Conservation (phyloP, 805 yeast species). For the Komagataella phaffii region DNA sequence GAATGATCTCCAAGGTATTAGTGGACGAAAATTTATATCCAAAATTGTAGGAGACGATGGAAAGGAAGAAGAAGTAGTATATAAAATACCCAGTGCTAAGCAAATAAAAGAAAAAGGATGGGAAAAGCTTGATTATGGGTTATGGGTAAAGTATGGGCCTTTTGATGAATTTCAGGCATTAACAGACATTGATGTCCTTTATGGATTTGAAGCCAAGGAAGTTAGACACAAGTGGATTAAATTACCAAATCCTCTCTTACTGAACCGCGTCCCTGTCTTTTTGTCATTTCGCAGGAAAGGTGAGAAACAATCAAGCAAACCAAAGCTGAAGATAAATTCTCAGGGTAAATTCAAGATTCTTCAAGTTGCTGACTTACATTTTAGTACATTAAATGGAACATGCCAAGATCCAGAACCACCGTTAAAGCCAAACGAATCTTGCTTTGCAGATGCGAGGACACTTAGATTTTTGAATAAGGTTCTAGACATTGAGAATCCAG, state of each 20-base stretch:
- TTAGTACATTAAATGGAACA: slow-evolving; percentile 68
- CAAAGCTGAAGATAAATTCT: slow-evolving; percentile 21
- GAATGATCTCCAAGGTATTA: neutral
- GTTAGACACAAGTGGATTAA: slow-evolving; percentile 64
- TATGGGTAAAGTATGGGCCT: slow-evolving; percentile 48
- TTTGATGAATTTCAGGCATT: slow-evolving; percentile 22
- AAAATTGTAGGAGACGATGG: neutral
- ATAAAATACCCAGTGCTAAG: slow-evolving; percentile 3
- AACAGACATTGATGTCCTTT: slow-evolving; percentile 54
- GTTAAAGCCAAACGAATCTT: slow-evolving; percentile 26
- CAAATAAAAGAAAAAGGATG: slow-evolving; percentile 30
- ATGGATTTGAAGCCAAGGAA: slow-evolving; percentile 61
- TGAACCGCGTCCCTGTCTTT: slow-evolving; percentile 16
- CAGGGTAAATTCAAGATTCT: slow-evolving; percentile 57
- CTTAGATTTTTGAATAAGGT: slow-evolving; percentile 43
- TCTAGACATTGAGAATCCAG: slow-evolving; percentile 68
- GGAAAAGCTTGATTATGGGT: slow-evolving; percentile 30
- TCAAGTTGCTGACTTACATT: slow-evolving; percentile 88
- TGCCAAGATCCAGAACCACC: slow-evolving; percentile 65
- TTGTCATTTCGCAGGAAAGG: slow-evolving; percentile 5
- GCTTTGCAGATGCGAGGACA: slow-evolving; percentile 74
- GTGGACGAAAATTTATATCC: neutral
- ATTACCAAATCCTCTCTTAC: slow-evolving; percentile 9
- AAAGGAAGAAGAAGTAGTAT: neutral
- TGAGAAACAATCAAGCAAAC: slow-evolving; percentile 7